phyloP scores from a whole-genome alignment of 345 rosid species.

The Crucihimalaya himalaica region DNA sequence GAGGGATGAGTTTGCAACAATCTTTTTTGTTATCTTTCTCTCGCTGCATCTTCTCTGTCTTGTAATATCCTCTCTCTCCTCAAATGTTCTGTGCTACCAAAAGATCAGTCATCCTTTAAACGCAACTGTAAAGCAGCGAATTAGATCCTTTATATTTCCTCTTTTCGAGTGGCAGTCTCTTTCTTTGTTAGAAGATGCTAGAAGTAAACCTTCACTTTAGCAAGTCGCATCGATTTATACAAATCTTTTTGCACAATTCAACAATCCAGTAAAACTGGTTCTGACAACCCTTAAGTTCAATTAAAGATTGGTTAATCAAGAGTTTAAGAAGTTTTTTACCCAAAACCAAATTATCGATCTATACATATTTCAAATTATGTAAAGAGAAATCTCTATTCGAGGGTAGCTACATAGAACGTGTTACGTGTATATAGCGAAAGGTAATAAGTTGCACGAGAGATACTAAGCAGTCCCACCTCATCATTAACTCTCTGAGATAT shows the following conservation, averaged over 20 bases:
- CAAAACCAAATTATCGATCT: neutral
- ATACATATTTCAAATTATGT: neutral
- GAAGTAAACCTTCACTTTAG: neutral
- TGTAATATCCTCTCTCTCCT: neutral
- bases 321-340: neutral
- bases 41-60: slow-evolving; percentile 20
- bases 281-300: neutral
- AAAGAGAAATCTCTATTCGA: neutral
- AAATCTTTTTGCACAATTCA: neutral
- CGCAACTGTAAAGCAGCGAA: neutral
- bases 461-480: neutral
- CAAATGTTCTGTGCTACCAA: neutral
- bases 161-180: slow-evolving; percentile 14
- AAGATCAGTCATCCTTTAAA: slow-evolving; percentile 2
- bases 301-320: neutral
- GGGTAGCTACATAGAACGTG: neutral
- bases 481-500: neutral
- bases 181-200: slow-evolving; percentile 19
- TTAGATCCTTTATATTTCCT: neutral
- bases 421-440: neutral
- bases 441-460: neutral
- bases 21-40: slow-evolving; percentile 15
- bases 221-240: neutral
- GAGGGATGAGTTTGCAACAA: slow-evolving; percentile 21
- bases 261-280: neutral